Evolutionary conservation across 2,329 filamentous ascomycete species (phyloP).

Genomic region (Diaporthe batatas): DNA sequence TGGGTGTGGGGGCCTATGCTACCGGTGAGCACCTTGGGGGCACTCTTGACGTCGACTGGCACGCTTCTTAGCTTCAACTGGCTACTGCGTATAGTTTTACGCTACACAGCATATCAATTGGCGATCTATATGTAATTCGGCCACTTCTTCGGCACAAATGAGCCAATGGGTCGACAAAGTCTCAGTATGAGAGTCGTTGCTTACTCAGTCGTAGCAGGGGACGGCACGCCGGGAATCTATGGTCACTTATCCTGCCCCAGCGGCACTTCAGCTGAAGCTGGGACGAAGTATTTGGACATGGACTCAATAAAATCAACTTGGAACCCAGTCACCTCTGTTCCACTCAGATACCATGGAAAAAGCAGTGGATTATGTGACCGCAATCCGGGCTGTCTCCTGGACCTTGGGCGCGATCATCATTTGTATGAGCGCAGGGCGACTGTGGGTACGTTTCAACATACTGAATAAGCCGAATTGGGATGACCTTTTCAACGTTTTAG

Average conservation of each 20-base stretch:
- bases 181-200: background rate
- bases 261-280: background rate
- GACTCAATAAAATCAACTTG: rapidly evolving
- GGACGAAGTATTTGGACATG: background rate
- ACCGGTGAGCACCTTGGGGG: background rate
- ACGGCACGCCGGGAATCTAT: background rate
- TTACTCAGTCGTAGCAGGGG: background rate
- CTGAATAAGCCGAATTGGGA: background rate
- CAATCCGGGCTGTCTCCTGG: background rate
- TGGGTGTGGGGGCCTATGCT: background rate
- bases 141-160: background rate
- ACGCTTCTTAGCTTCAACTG: background rate
- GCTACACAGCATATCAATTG: background rate
- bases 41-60: background rate
- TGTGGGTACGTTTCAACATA: background rate
- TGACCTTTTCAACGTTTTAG: background rate
- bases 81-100: background rate
- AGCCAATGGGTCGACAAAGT: background rate
- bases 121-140: background rate
- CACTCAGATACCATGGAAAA: background rate
- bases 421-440: background rate
- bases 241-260: background rate
- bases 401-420: background rate
- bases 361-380: background rate
- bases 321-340: background rate